phyloP scores from a whole-genome alignment of 1,284 basidiomycete genomes.

The Neolentinus lepideus region DNA sequence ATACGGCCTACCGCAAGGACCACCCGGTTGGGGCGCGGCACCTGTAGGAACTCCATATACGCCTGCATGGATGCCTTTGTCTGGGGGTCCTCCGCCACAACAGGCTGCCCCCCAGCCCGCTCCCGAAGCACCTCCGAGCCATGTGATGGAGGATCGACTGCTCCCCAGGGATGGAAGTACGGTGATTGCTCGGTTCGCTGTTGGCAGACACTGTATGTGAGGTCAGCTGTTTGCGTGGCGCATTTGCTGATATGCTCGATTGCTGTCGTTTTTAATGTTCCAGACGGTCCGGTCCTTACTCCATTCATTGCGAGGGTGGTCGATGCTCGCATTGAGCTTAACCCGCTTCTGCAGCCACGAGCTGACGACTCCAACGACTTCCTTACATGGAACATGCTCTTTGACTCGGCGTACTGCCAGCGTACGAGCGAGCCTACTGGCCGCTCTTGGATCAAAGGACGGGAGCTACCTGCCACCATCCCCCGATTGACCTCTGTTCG shows the following conservation, averaged over 20 bases:
- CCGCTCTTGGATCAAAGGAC: conserved; percentile 63
- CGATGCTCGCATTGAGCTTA: conserved; percentile 38
- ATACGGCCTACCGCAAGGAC: background rate
- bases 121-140: background rate
- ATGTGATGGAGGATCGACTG: background rate
- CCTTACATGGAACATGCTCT: conserved; percentile 72
- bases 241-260: background rate
- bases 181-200: background rate
- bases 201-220: background rate
- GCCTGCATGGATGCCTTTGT: background rate
- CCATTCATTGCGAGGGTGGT: conserved; percentile 48
- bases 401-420: conserved; percentile 50
- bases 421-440: conserved; percentile 49
- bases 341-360: conserved; percentile 52
- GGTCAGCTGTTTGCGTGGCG: background rate
- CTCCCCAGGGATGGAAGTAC: conserved; percentile 1
- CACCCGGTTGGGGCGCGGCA: background rate
- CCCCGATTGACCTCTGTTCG: conserved; percentile 52
- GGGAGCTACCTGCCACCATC: conserved; percentile 66
- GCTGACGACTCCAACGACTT: conserved; percentile 38
- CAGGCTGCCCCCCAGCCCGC: background rate
- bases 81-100: background rate
- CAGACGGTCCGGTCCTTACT: conserved; percentile 69
- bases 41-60: background rate
- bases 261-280: background rate